These are phyloP conservation scores for Lentinula boryana DNA, from an alignment of 768 basidiomycete species.

Conservation along the genomic window DNA sequence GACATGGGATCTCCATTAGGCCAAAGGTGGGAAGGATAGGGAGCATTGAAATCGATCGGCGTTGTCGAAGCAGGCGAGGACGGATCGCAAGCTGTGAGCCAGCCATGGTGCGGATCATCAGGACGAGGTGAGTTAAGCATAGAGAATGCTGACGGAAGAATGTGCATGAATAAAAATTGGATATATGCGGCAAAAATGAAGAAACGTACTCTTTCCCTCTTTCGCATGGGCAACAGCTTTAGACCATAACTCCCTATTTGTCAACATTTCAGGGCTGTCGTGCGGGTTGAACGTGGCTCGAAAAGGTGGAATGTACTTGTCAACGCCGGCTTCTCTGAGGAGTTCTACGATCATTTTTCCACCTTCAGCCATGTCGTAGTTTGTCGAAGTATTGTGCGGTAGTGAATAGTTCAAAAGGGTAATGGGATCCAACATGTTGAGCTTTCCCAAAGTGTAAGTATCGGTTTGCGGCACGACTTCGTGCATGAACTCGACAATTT, in stretches of 20 bases:
- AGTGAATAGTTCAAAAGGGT: background rate
- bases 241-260: constrained; percentile 16
- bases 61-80: constrained; percentile 1
- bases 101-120: constrained; percentile 5
- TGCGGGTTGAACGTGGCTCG: constrained; percentile 47
- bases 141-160: background rate
- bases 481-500: constrained; percentile 26
- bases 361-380: constrained; percentile 21
- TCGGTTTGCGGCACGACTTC: constrained; percentile 22
- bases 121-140: background rate
- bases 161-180: background rate
- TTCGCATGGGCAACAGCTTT: background rate
- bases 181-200: background rate
- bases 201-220: background rate
- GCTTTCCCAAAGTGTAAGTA: constrained; percentile 34
- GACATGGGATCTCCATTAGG: background rate
- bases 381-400: constrained; percentile 3
- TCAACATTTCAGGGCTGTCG: constrained; percentile 37
- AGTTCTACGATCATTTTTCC: constrained; percentile 31
- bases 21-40: constrained; percentile 21
- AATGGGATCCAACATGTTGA: background rate
- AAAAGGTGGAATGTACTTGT: constrained; percentile 37
- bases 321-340: constrained; percentile 26
- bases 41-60: constrained; percentile 27
- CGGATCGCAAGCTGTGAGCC: constrained; percentile 9